These are phyloP conservation scores for Ogataea degrootiae DNA, from an alignment of 805 yeast genomes.

Conservation along the genomic window DNA sequence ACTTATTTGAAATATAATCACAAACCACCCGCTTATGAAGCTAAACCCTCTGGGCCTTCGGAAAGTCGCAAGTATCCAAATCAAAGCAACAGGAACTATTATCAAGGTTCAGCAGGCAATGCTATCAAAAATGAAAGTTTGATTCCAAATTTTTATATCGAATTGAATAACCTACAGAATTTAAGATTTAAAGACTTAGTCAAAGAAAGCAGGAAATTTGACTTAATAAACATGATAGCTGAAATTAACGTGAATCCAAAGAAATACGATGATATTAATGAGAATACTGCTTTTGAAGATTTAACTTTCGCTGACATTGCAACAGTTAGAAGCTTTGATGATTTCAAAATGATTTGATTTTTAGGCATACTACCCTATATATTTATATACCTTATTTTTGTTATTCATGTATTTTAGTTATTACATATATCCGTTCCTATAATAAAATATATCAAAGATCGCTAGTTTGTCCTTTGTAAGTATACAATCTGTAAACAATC, in stretches of 20 bases:
- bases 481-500: no score
- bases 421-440: background rate
- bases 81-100: background rate
- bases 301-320: constrained; percentile 18
- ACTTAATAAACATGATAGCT: constrained; percentile 11
- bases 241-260: constrained; percentile 3
- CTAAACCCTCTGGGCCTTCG: no score
- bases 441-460: no score
- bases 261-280: constrained; percentile 3
- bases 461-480: no score
- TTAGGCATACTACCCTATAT: background rate
- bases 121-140: background rate
- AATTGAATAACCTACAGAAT: constrained; percentile 1
- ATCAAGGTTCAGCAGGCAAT: background rate
- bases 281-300: constrained; percentile 16
- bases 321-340: constrained; percentile 8
- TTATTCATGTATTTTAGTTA: background rate
- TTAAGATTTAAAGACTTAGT: constrained; percentile 9
- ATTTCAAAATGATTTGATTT: background rate
- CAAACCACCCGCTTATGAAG: background rate
- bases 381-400: background rate
- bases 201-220: constrained; percentile 2
- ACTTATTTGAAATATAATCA: constrained; percentile 1
- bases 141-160: constrained; percentile 3
- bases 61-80: background rate